Evolutionary conservation across 352 stramenopile genomes (phyloP).

Genomic region (Pythium myriotylum): DNA sequence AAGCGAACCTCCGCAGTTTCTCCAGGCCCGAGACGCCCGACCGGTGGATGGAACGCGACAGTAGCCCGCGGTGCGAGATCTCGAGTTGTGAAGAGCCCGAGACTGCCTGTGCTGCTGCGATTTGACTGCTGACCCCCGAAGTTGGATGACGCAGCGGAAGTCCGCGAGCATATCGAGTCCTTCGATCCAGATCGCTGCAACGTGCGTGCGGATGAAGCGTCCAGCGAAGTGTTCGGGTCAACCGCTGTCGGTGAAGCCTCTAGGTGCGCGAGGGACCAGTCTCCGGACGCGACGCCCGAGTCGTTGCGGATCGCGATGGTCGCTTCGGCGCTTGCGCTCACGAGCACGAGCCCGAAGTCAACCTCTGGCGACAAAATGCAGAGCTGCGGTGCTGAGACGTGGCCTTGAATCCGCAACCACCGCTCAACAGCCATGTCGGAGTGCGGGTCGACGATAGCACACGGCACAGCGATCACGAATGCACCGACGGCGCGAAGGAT

Average conservation of each 20-base stretch:
- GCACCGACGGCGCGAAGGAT: constrained; percentile 36
- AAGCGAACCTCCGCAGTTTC: constrained; percentile 43
- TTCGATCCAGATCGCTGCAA: constrained; percentile 41
- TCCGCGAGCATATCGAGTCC: constrained; percentile 53
- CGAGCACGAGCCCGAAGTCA: constrained; percentile 77
- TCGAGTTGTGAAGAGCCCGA: constrained; percentile 40
- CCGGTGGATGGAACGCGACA: constrained; percentile 53
- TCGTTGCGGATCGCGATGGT: constrained; percentile 38
- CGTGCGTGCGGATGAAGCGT: not conserved
- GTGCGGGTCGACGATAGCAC: constrained; percentile 26
- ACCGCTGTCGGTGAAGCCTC: constrained; percentile 20
- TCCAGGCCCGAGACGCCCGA: constrained; percentile 41
- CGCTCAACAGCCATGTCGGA: constrained; percentile 35
- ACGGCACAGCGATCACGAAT: constrained; percentile 56
- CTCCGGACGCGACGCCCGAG: constrained; percentile 28
- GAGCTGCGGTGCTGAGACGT: constrained; percentile 42
- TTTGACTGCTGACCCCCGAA: constrained; percentile 41
- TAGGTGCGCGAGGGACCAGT: constrained; percentile 54
- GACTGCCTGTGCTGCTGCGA: constrained; percentile 30
- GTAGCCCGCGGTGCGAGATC: constrained; percentile 47
- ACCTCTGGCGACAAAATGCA: constrained; percentile 53
- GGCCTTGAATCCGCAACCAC: constrained; percentile 58
- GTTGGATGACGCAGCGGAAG: constrained; percentile 39
- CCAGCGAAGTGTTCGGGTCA: not conserved
- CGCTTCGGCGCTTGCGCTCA: constrained; percentile 48